A percentile compares a stretch with the other conserved stretches of the same genome.
Evolutionary conservation across 441 rosid genomes (phyloP).

Genomic region (Populus hybrid): DNA sequence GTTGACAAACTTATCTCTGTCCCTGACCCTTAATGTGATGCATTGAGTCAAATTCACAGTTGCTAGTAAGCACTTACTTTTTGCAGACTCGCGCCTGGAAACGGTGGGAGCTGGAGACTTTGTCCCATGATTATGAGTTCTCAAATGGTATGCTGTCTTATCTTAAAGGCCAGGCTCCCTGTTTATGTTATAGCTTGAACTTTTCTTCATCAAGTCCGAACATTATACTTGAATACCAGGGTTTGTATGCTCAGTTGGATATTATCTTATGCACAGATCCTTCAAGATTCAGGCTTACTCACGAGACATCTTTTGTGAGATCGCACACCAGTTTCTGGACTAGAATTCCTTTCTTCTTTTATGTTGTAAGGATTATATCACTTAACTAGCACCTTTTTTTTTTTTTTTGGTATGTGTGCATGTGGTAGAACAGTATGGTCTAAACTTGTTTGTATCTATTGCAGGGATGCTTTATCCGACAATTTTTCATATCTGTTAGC

Average conservation of each 20-base stretch:
- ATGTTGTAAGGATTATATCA: slow-evolving; percentile 52
- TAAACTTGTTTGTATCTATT: slow-evolving; percentile 9
- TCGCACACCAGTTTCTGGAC: slow-evolving; percentile 96
- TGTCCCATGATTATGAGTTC: slow-evolving; percentile 67
- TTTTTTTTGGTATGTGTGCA: too few species aligned
- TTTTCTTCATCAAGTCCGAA: background rate
- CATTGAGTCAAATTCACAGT: background rate
- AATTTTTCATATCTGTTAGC: slow-evolving; percentile 81
- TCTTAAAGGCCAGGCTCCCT: background rate
- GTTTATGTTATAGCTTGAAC: slow-evolving; percentile 10
- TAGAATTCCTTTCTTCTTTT: slow-evolving; percentile 75
- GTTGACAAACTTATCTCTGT: background rate
- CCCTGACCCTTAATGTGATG: background rate
- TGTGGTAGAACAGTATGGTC: background rate
- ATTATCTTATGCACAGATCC: slow-evolving; percentile 53
- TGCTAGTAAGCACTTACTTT: background rate
- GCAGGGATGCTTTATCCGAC: slow-evolving; percentile 91
- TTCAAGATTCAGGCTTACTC: slow-evolving; percentile 83
- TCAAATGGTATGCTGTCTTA: slow-evolving; percentile 49
- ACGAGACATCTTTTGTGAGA: slow-evolving; percentile 87
- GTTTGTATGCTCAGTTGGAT: slow-evolving; percentile 14
- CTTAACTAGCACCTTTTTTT: background rate
- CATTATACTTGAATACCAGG: background rate
- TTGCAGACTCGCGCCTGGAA: slow-evolving; percentile 87
- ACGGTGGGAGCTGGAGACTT: slow-evolving; percentile 82